These are phyloP conservation scores for Flaveria floridana DNA, from an alignment of 140 eudicot species.

Conservation along the genomic window DNA sequence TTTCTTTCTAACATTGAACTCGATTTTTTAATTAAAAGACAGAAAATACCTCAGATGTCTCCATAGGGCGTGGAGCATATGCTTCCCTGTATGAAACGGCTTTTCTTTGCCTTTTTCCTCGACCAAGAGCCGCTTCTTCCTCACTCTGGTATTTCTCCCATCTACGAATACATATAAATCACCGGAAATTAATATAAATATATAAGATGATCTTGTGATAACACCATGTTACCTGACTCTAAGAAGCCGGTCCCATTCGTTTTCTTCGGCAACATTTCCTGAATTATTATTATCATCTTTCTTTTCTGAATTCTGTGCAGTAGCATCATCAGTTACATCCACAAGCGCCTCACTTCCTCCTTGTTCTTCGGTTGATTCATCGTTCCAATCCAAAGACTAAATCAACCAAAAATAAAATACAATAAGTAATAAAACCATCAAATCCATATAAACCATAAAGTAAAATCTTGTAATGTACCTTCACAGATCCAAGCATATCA, in stretches of 20 bases:
- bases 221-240: constrained; percentile 60
- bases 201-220: neutral
- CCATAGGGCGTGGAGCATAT: constrained; percentile 55
- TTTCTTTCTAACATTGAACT: neutral
- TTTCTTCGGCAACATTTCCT: constrained; percentile 64
- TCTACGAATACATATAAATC: constrained; percentile 37
- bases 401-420: constrained; percentile 17
- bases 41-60: constrained; percentile 57
- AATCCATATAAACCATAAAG: constrained; percentile 20
- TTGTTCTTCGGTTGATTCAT: constrained; percentile 75
- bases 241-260: constrained; percentile 97
- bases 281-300: constrained; percentile 60
- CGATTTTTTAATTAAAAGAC: neutral
- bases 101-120: constrained; percentile 93
- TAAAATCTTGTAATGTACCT: constrained; percentile 44
- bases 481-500: constrained; percentile 98
- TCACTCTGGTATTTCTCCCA: constrained; percentile 93
- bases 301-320: constrained; percentile 51
- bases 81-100: constrained; percentile 86
- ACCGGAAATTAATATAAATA: neutral
- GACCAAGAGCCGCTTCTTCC: constrained; percentile 96
- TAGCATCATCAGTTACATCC: constrained; percentile 43
- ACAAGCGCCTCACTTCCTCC: constrained; percentile 47
- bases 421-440: constrained; percentile 15
- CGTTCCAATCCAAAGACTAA: constrained; percentile 85